Evolutionary conservation across 140 eudicot genomes (phyloP).

Genomic region (Ambrosia hybrid): DNA sequence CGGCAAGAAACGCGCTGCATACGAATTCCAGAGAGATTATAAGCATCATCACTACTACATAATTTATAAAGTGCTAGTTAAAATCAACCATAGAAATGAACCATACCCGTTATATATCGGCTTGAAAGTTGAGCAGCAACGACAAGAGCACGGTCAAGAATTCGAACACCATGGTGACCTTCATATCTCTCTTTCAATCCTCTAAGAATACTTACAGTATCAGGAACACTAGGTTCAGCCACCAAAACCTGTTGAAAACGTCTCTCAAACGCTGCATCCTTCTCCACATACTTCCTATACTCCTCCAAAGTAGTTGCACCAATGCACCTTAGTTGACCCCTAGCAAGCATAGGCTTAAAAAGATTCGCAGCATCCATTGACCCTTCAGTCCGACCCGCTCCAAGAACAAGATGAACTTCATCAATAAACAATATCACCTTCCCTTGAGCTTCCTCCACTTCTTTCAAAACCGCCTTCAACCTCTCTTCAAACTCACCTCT

Average conservation of each 20-base stretch:
- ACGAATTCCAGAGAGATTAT: background rate
- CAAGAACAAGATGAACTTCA: conserved; percentile 85
- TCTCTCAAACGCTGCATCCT: conserved; percentile 96
- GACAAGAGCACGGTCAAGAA: conserved; percentile 88
- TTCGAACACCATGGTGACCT: conserved; percentile 94
- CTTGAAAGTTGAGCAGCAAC: conserved; percentile 85
- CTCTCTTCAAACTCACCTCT: conserved; percentile 96
- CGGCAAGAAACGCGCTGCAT: conserved; percentile 75
- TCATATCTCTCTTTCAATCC: conserved; percentile 92
- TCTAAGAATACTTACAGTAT: conserved; percentile 74
- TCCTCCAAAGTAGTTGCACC: conserved; percentile 96
- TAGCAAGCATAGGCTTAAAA: conserved; percentile 94
- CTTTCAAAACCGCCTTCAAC: conserved; percentile 80
- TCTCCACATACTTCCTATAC: conserved; percentile 88
- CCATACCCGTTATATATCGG: conserved; percentile 79
- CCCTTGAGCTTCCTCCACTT: conserved; percentile 94
- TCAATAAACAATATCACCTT: conserved; percentile 87
- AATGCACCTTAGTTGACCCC: conserved; percentile 88
- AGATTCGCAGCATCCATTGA: conserved; percentile 96
- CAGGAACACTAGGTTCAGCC: conserved; percentile 87
- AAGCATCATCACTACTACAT: background rate
- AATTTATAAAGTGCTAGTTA: background rate
- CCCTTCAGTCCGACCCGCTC: conserved; percentile 90
- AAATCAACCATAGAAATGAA: background rate
- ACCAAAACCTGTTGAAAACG: conserved; percentile 95